Base-by-base conservation (phyloP, 106 monocot genomes). In the Dendrobium catenatum region DNA sequence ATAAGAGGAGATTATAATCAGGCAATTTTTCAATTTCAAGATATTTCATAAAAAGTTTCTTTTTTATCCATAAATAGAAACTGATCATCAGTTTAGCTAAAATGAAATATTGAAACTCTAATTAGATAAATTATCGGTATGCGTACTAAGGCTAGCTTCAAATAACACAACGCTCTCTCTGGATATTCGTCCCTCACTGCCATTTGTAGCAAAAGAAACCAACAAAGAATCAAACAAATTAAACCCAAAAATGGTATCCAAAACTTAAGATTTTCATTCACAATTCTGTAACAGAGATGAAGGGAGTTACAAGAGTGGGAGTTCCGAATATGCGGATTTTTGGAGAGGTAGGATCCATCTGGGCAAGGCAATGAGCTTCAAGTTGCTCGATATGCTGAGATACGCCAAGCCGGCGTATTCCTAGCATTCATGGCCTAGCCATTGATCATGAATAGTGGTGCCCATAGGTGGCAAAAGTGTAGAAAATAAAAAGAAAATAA, bases 101-200 rank as follows among this genome's bases (percentile, higher is more conserved):
- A 73, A 5, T 13, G 76, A 33, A 20, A 68, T 75, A 68, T 73
- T 59, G 76, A 70, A 80, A 79, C 59, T 41, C 47, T 54, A 80
- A 43, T 43, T 43, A 2, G 18, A 31, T n/a, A 15, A 67, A 19
- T n/a, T 15, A 54, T 48, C 49, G 72, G 46, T 55, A 43, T 56
- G 93, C 97, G 55, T 56, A 94, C 97, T 94, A 93, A 83, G 55
- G 94, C 91, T 82, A n/a, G n/a, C n/a, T 99, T 95, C 86, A 95
- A 83, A 80, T 93, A 95, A 7, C 86, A 89, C 16, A 78, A 83
- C 68, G n/a, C 98, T 78, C 83, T 94, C 98, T 73, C 88, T 83
- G 46, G 84, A 82, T 91, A 99, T 93, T 99, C 98, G 81, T 99
- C 98, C 48, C 91, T 89, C 72, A 95, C 94, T 99, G 75, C 59